Evolutionary conservation across 257 asterid species (phyloP).

Genomic region (Plantago elongata): DNA sequence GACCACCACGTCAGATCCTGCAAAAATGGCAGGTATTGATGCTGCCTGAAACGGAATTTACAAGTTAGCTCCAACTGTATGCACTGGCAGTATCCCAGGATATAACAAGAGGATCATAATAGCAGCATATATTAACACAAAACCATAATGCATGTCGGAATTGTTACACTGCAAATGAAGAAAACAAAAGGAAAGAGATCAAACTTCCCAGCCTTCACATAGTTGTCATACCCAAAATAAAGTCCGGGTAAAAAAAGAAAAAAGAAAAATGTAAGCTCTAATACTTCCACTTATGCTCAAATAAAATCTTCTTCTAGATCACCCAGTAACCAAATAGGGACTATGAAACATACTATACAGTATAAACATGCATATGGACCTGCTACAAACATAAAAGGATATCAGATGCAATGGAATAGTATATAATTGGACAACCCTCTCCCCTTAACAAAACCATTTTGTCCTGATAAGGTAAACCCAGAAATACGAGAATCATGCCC

Average conservation of each 20-base stretch:
- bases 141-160: conserved; percentile 2
- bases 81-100: conserved; percentile 4
- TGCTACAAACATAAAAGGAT: neutral
- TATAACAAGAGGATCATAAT: neutral
- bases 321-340: neutral
- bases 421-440: no score
- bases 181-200: conserved; percentile 6
- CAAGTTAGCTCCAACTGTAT: conserved; percentile 22
- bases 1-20: conserved; percentile 81
- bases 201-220: neutral
- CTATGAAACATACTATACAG: conserved; percentile 5
- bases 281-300: neutral
- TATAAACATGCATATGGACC: conserved; percentile 7
- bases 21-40: conserved; percentile 71
- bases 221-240: neutral
- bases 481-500: no score
- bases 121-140: conserved; percentile 8
- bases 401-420: neutral
- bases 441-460: no score
- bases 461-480: no score
- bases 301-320: neutral
- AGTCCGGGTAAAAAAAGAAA: no score
- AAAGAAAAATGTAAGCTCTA: neutral
- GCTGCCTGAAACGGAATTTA: conserved; percentile 54
- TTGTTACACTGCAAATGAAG: neutral